Conservation (phyloP, 148 eudicot genomes). For the Rhododendron simsii region DNA sequence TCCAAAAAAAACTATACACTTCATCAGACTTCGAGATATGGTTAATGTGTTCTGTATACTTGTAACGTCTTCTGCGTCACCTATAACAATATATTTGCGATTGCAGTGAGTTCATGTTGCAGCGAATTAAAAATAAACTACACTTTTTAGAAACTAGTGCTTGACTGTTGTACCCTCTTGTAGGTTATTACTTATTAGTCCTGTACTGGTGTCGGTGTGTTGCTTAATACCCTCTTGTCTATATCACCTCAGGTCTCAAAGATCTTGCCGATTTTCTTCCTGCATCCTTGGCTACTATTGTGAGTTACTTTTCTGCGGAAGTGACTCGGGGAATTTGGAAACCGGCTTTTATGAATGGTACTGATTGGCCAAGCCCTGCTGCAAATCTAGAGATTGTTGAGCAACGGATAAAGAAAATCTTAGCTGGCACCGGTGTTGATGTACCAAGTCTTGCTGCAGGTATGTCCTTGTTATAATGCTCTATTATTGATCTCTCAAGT, state of each 20-base stretch:
- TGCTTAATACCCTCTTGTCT: neutral
- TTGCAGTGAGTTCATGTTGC: too few relatives aligned
- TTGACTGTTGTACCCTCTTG: neutral
- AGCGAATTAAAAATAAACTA: neutral
- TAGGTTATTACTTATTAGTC: neutral
- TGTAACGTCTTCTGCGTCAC: too few relatives aligned
- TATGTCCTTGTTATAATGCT: constrained; percentile 12
- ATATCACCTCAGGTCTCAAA: constrained; percentile 58
- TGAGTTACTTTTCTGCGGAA: constrained; percentile 89
- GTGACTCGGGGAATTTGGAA: constrained; percentile 91
- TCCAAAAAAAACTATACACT: neutral
- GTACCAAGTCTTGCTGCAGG: constrained; percentile 81
- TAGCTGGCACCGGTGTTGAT: constrained; percentile 86
- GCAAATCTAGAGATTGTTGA: constrained; percentile 74
- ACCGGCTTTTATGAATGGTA: constrained; percentile 28
- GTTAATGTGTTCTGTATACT: neutral
- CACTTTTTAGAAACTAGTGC: neutral
- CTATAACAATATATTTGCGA: too few relatives aligned
- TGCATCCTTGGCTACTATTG: constrained; percentile 78
- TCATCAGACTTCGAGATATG: neutral
- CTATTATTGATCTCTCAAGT: neutral
- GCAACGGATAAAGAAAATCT: constrained; percentile 72
- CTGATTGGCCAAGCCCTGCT: constrained; percentile 99
- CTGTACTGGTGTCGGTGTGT: neutral
- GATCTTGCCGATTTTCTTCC: constrained; percentile 94